A percentile compares a stretch with the other conserved stretches of the same genome.
phyloP scores from a whole-genome alignment of 2,329 filamentous ascomycete genomes.

The Fusarium sp. region DNA sequence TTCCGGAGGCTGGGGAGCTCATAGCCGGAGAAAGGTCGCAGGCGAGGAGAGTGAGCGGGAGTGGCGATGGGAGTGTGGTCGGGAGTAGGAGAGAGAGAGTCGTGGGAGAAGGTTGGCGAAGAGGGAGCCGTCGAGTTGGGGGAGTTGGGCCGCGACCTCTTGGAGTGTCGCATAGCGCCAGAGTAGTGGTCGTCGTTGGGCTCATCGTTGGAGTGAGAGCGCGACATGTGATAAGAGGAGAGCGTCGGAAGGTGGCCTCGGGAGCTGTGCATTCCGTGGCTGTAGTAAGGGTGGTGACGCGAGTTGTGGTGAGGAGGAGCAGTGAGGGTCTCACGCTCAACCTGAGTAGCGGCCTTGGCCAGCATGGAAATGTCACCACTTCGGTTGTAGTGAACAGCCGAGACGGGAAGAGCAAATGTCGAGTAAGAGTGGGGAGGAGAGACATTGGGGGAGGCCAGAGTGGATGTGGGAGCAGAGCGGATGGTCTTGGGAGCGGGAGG shows the following conservation, averaged over 20 bases:
- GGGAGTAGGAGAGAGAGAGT: conserved; percentile 93
- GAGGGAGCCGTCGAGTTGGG: conserved; percentile 96
- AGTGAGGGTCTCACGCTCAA: conserved; percentile 68
- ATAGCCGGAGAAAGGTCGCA: conserved; percentile 81
- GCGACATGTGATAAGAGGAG: conserved; percentile 93
- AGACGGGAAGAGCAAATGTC: conserved; percentile 69
- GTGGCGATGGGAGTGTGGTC: conserved; percentile 99
- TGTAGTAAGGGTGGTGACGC: conserved; percentile 67
- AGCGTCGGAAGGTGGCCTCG: conserved; percentile 79
- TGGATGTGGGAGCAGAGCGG: conserved; percentile 88
- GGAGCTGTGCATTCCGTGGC: conserved; percentile 60
- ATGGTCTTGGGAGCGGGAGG: conserved; percentile 81
- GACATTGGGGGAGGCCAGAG: conserved; percentile 91
- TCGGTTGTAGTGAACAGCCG: conserved; percentile 63
- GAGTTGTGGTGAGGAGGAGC: conserved; percentile 55
- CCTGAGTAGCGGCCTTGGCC: conserved; percentile 70
- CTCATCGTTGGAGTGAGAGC: conserved; percentile 85
- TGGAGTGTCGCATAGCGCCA: conserved; percentile 76
- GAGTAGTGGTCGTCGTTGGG: conserved; percentile 81
- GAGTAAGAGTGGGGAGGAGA: conserved; percentile 93
- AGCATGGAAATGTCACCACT: conserved; percentile 69
- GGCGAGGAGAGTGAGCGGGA: conserved; percentile 91
- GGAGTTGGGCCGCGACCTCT: conserved; percentile 92
- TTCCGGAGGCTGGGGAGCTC: conserved; percentile 89
- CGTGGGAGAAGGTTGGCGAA: conserved; percentile 95